Evolutionary conservation across 1,284 basidiomycete genomes (phyloP), one percentile per base, ranked within the genome.

Genomic region (Fomitopsis palustris): DNA sequence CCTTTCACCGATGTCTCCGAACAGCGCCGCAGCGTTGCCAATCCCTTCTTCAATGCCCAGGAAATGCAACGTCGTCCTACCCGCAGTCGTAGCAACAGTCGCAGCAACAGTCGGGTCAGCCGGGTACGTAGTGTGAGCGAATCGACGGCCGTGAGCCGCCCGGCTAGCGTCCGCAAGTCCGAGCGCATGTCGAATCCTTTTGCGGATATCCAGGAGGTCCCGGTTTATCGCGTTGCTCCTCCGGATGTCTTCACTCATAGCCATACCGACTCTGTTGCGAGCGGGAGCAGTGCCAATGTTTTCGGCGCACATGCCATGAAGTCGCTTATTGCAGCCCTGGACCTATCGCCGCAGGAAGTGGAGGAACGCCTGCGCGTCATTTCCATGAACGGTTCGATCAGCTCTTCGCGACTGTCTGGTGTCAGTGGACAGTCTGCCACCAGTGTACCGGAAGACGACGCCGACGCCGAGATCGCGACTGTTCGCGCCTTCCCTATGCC

Each of bases 1-100:
- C 80, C 83, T 5, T 83, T 84, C 64, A 65, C 69, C 23, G 76
- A 77, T 21, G 71, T 72, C 37, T 39, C 65, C 29, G 72, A 66
- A 56, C 71, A 77, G 60, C 64, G 72, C 8, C 73, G 78, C 49
- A 81, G 76, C 63, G 58, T 63, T n/a, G 74, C 74, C 58, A 89
- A 90, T 63, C 87, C 88, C 21, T 90, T 90, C 76, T 90, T 89
- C 72, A 78, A 78, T 61, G 81, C 80, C 2, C 72, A 73, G 60
- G 71, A 70, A 3, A 52, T 66, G 41, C 59, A 67, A 49, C 66
- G 65, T 31, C 29, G 53, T 23, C 58, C 61, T 31, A 60, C 63
- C 33, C 62, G 55, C 42, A 65, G 63, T 19, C 67, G 67, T 29
- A 72, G 58, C 60, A 73, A 65, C 54, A 73, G 67, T 59, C 63